Conservation (phyloP, 257 asterid genomes). For the Fraxinus quadrangulata region DNA sequence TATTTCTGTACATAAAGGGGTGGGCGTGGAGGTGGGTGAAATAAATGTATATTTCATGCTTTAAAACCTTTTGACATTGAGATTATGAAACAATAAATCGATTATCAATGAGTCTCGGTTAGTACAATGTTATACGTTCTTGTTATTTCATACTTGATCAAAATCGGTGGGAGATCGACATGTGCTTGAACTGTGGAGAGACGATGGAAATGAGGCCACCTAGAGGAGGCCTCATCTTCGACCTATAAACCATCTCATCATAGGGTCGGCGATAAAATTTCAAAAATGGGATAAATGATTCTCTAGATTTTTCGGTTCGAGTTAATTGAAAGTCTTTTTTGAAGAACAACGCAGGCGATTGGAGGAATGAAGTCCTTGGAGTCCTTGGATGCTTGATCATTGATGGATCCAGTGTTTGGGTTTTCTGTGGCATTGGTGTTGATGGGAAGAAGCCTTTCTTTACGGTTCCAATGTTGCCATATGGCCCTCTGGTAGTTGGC, state of each 20-base stretch:
- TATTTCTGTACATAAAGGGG: conserved; percentile 34
- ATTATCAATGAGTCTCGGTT: conserved; percentile 34
- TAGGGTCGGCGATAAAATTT: conserved; percentile 78
- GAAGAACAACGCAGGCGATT: conserved; percentile 80
- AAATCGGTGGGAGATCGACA: conserved; percentile 84
- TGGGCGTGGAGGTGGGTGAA: too few relatives aligned
- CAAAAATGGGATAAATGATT: conserved; percentile 58
- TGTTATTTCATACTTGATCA: conserved; percentile 40
- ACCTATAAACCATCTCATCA: conserved; percentile 85
- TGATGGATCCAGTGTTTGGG: conserved; percentile 55
- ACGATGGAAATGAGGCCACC: conserved; percentile 91
- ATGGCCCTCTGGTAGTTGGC: conserved; percentile 60
- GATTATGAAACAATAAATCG: conserved; percentile 34
- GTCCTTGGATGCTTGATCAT: conserved; percentile 63
- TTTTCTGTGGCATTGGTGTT: conserved; percentile 89
- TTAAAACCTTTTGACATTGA: conserved; percentile 31
- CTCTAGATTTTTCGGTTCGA: conserved; percentile 51
- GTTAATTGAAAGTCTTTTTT: conserved; percentile 47
- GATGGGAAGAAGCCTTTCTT: conserved; percentile 73
- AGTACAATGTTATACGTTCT: conserved; percentile 38
- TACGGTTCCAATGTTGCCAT: conserved; percentile 32
- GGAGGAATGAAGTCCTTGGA: conserved; percentile 77
- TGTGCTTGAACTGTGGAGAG: conserved; percentile 69
- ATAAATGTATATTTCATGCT: conserved; percentile 30
- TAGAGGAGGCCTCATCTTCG: conserved; percentile 86